Conservation (phyloP, 2,329 filamentous ascomycete species). For the Calonectria crousiana region DNA sequence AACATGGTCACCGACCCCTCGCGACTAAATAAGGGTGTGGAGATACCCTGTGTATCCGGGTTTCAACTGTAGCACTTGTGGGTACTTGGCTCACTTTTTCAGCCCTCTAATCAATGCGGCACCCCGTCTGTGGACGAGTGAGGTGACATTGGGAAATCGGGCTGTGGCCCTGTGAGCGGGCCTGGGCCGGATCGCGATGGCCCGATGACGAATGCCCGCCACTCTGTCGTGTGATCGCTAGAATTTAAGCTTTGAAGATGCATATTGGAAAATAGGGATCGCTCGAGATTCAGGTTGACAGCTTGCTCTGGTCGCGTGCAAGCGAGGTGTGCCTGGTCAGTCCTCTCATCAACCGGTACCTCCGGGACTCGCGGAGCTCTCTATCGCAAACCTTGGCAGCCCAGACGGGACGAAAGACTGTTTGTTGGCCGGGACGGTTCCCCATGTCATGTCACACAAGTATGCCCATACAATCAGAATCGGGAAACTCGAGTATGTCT, state of each 20-base stretch:
- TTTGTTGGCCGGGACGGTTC: background rate
- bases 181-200: background rate
- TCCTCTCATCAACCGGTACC: background rate
- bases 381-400: background rate
- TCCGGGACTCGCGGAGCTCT: background rate
- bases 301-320: background rate
- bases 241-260: background rate
- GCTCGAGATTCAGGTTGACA: constrained; percentile 11
- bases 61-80: background rate
- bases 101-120: constrained; percentile 9
- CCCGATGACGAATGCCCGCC: constrained; percentile 1
- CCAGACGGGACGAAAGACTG: background rate
- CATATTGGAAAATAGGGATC: background rate
- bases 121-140: background rate
- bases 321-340: background rate
- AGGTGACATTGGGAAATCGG: background rate
- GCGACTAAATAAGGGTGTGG: constrained; percentile 1
- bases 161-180: background rate
- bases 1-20: background rate
- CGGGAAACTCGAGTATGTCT: background rate
- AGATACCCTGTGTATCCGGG: background rate
- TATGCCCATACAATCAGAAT: background rate
- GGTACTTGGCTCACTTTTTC: background rate
- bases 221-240: background rate
- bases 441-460: background rate